Base-by-base conservation (phyloP, 306 rosid species). In the Acacia confusa region DNA sequence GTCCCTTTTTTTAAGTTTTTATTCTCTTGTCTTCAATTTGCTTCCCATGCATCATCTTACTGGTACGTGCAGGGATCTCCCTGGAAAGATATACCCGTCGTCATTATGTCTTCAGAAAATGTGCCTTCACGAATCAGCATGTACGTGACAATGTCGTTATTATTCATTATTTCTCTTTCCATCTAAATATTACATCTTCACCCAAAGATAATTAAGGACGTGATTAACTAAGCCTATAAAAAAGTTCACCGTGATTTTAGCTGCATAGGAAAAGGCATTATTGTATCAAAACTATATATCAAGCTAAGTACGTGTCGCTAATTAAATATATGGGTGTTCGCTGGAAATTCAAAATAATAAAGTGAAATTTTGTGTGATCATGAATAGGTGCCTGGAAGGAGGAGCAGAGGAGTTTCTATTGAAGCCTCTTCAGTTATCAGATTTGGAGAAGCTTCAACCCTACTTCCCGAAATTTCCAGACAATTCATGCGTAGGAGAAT, bases 101-200 rank as follows among this genome's bases (percentile, higher is more conserved):
- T 96, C 78, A 81, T 96, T 57, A 96, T 96, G 98, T 96, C 99
- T 58, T 96, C 99, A 83, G 99, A 96, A 87, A 91, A 96, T 82
- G 90, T 88, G 65, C 99, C 99, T 81, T 88, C 98, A 25, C 88
- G 94, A 90, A 90, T 96, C 81, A 93, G 38, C 92, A 92, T 91
- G 99, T 96, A 91, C 88, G 99, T 96, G 84, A 74, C 81, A 50
- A 82, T 58, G 41, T 65, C 28, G 28, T 61, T 27, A 12, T 61
- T 55, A n/a, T 10, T 44, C 12, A 47, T 47, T 47, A 47, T 4
- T 47, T 47, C 53, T 14, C 53, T 47, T 47, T 4, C 32, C 38
- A 12, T 14, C 36, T 19, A 61, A 61, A 27, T 7, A 32, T 14
- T 6, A 15, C 43, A 30, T 16, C 64, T 71, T 19, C 53, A 6